These are phyloP conservation scores for Botrytis porri DNA, from an alignment of 2,329 filamentous ascomycete species.

Conservation along the genomic window DNA sequence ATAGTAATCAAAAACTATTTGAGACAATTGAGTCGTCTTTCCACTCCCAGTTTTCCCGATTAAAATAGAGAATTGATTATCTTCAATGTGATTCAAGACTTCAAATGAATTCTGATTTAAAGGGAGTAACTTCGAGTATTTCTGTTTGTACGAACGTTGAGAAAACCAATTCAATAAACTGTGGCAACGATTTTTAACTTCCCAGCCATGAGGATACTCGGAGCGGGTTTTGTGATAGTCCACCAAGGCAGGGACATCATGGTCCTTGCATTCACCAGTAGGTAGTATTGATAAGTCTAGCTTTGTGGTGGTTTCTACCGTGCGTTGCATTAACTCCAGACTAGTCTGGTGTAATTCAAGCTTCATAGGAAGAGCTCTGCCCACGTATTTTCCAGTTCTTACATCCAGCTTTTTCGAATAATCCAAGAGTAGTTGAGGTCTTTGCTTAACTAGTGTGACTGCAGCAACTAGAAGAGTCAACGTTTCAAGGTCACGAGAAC, in stretches of 20 bases:
- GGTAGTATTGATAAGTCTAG: not conserved
- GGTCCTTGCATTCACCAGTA: not conserved
- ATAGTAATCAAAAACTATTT: slow-evolving; percentile 88
- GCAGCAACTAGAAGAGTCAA: not conserved
- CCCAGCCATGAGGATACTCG: not conserved
- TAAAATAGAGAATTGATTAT: slow-evolving; percentile 85
- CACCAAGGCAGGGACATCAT: not conserved
- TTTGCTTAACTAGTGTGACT: not conserved
- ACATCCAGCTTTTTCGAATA: not conserved
- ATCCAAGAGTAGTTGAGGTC: not conserved
- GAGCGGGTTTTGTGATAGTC: not conserved
- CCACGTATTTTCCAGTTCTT: slow-evolving; percentile 5
- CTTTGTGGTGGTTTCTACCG: not conserved
- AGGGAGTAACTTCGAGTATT: slow-evolving; percentile 51
- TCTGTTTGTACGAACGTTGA: not conserved
- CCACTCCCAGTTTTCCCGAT: slow-evolving; percentile 93
- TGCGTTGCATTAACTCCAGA: slow-evolving; percentile 7
- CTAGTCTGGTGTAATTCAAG: slow-evolving; percentile 11
- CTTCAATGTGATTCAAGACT: slow-evolving; percentile 75
- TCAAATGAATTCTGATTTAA: slow-evolving; percentile 82
- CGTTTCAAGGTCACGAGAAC: not conserved
- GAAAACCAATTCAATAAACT: not conserved
- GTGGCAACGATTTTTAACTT: not conserved
- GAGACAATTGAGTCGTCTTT: slow-evolving; percentile 93
- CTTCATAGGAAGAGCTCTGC: slow-evolving; percentile 2